Evolutionary conservation across 2,329 filamentous ascomycete genomes (phyloP).

Genomic region (Neonectria punicea): DNA sequence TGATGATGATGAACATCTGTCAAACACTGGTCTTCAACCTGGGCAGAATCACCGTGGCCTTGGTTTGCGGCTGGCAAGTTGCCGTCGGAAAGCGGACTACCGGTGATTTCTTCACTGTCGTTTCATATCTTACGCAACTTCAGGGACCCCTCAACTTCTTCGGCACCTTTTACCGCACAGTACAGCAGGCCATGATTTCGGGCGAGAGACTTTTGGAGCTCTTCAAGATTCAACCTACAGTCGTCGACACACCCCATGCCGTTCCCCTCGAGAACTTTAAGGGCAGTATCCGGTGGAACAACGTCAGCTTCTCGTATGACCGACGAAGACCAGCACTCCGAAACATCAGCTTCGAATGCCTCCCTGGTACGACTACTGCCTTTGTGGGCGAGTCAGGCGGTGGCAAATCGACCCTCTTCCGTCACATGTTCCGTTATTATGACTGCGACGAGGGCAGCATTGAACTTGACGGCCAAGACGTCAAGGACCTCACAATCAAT

Average conservation of each 20-base stretch:
- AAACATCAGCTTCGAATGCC: constrained; percentile 85
- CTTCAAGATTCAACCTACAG: constrained; percentile 95
- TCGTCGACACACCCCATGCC: constrained; percentile 79
- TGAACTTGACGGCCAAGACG: constrained; percentile 83
- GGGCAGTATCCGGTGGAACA: constrained; percentile 86
- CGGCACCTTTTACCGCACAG: constrained; percentile 94
- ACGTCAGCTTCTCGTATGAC: constrained; percentile 93
- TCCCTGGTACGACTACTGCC: constrained; percentile 91
- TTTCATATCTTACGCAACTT: constrained; percentile 83
- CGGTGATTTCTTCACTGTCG: constrained; percentile 77
- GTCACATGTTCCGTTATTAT: constrained; percentile 96
- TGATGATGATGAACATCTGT: constrained; percentile 83
- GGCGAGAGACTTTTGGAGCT: constrained; percentile 94
- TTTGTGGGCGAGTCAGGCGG: constrained; percentile 97
- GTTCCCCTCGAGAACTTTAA: constrained; percentile 72
- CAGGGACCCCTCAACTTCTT: constrained; percentile 88
- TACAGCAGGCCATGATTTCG: constrained; percentile 97
- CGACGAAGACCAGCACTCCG: constrained; percentile 84
- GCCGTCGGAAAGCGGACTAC: constrained; percentile 72
- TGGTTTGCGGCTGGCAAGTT: constrained; percentile 82
- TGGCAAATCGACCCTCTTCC: constrained; percentile 96
- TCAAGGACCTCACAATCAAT: constrained; percentile 89
- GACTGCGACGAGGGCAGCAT: constrained; percentile 84
- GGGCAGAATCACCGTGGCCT: constrained; percentile 76
- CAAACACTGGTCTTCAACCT: constrained; percentile 84